These are phyloP conservation scores for Isatis lusitanica DNA, from an alignment of 441 rosid genomes.

Conservation along the genomic window DNA sequence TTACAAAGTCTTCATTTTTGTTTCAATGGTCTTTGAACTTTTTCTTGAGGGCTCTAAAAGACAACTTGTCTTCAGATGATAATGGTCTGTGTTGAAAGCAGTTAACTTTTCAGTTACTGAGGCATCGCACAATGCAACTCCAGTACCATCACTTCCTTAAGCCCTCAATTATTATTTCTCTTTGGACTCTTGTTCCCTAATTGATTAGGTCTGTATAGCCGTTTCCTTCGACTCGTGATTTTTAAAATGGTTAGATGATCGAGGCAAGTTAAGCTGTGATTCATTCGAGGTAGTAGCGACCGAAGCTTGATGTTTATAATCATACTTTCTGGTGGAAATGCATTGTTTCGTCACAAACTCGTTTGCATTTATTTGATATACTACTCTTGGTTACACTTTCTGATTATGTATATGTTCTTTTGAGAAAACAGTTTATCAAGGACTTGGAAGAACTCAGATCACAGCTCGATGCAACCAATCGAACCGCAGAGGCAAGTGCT, in stretches of 20 bases:
- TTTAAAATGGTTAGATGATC: not conserved
- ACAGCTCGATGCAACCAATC: slow-evolving; percentile 57
- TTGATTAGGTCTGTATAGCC: not conserved
- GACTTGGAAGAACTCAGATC: slow-evolving; percentile 66
- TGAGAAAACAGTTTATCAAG: slow-evolving; percentile 50
- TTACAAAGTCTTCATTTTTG: not conserved
- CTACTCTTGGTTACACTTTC: not conserved
- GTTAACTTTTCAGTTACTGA: no score
- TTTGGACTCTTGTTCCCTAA: no score
- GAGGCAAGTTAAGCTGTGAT: not conserved
- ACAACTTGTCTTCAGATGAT: not conserved
- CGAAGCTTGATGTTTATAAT: not conserved
- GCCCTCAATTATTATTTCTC: no score
- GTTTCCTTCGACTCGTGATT: not conserved
- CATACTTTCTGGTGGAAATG: not conserved
- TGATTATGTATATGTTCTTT: not conserved
- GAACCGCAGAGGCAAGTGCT: slow-evolving; percentile 72
- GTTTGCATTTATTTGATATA: not conserved
- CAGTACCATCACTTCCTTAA: no score
- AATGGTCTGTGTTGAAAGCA: no score
- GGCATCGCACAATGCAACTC: no score
- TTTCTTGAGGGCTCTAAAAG: not conserved
- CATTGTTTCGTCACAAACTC: not conserved
- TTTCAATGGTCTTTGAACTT: not conserved
- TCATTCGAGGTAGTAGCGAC: not conserved